phyloP scores from a whole-genome alignment of 202 grass and related monocot genomes.

The Thinopyrum obtusiflorum region DNA sequence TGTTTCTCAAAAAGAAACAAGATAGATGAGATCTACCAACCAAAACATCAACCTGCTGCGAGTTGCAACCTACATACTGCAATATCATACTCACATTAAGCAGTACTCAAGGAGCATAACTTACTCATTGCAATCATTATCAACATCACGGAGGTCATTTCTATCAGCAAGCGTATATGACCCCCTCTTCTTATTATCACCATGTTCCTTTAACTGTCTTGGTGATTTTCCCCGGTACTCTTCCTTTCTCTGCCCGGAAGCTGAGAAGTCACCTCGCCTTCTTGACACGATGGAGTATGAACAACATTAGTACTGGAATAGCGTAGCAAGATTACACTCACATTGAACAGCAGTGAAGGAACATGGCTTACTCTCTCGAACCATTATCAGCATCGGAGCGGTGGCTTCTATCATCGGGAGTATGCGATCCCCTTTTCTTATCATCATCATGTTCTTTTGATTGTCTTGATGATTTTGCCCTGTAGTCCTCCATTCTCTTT shows the following conservation, averaged over 20 bases:
- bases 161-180: not conserved
- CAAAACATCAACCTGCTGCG: not conserved
- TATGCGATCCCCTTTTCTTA: slow-evolving; percentile 21
- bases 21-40: not conserved
- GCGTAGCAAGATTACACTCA: not conserved
- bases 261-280: slow-evolving; percentile 18
- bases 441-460: not conserved
- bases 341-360: not conserved
- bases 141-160: not conserved
- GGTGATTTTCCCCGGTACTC: not conserved
- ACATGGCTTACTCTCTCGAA: slow-evolving; percentile 37
- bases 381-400: slow-evolving; percentile 18
- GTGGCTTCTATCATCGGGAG: slow-evolving; percentile 3
- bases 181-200: not conserved
- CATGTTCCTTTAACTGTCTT: not conserved
- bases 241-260: not conserved
- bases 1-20: not conserved
- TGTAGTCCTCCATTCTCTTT: not conserved
- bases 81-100: not conserved
- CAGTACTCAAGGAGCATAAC: no score
- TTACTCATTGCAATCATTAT: not conserved
- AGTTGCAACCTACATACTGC: not conserved
- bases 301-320: not conserved
- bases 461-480: not conserved
- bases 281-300: not conserved